These are phyloP conservation scores for Phytomonas sp. DNA, from an alignment of 208 protist species.

Conservation along the genomic window DNA sequence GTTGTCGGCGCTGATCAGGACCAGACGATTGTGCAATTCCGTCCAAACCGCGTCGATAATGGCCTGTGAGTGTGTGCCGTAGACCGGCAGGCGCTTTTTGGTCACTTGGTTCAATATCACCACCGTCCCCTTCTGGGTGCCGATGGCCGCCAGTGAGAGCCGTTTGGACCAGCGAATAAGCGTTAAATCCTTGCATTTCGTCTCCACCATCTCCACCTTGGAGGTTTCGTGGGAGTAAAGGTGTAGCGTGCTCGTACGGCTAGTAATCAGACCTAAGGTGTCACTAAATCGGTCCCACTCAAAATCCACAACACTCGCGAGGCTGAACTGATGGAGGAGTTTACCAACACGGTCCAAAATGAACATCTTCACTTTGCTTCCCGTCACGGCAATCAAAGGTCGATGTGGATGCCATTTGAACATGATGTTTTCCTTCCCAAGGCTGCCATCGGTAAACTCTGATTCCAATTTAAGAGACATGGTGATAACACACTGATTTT, in stretches of 20 bases:
- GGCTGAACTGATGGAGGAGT: constrained; percentile 62
- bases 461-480: constrained; percentile 81
- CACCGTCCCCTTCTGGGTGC: constrained; percentile 85
- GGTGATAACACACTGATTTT: background rate
- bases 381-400: constrained; percentile 63
- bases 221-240: constrained; percentile 73
- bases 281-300: constrained; percentile 85
- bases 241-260: constrained; percentile 44
- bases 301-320: constrained; percentile 58
- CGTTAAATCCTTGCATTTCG: constrained; percentile 79
- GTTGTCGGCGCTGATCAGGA: constrained; percentile 82
- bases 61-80: constrained; percentile 80
- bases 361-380: constrained; percentile 68
- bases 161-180: constrained; percentile 83
- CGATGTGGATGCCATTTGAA: constrained; percentile 72
- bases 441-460: constrained; percentile 31
- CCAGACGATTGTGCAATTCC: constrained; percentile 50
- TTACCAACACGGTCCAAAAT: constrained; percentile 78
- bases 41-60: constrained; percentile 90
- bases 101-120: constrained; percentile 92
- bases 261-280: constrained; percentile 84
- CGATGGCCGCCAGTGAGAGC: constrained; percentile 77
- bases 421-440: constrained; percentile 59
- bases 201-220: constrained; percentile 76
- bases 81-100: constrained; percentile 79